Evolutionary conservation across 2,329 filamentous ascomycete species (phyloP).

Genomic region (Chlorencoelia australis): DNA sequence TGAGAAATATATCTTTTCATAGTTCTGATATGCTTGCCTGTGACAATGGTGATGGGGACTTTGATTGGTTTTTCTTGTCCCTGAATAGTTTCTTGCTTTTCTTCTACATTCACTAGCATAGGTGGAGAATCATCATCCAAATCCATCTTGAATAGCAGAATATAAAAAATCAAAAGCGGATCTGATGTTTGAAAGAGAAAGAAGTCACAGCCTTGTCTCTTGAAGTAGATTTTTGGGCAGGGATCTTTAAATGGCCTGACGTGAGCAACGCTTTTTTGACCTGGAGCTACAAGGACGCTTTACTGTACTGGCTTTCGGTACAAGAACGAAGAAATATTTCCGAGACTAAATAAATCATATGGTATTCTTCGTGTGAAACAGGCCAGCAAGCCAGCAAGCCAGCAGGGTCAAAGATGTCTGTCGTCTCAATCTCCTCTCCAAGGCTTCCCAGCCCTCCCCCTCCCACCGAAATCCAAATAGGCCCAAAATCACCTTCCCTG

Average conservation of each 20-base stretch:
- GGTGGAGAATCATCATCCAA: constrained; percentile 55
- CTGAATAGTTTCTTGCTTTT: constrained; percentile 26
- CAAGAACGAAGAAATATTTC: too few species aligned
- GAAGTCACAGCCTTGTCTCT: too few species aligned
- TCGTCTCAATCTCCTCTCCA: constrained; percentile 66
- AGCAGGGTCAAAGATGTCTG: too few species aligned
- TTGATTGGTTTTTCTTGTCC: constrained; percentile 47
- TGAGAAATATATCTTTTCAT: background rate
- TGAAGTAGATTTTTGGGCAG: too few species aligned
- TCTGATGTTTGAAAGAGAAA: too few species aligned
- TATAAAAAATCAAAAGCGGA: background rate
- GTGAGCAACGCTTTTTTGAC: too few species aligned
- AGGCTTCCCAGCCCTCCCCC: constrained; percentile 91
- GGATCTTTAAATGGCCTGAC: too few species aligned
- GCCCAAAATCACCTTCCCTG: constrained; percentile 63
- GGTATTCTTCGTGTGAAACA: too few species aligned
- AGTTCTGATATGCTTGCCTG: constrained; percentile 39
- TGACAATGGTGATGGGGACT: constrained; percentile 79
- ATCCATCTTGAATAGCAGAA: constrained; percentile 39
- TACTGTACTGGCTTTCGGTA: too few species aligned
- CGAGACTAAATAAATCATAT: too few species aligned
- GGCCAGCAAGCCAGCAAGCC: too few species aligned
- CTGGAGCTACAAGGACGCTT: too few species aligned
- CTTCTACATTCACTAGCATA: constrained; percentile 45
- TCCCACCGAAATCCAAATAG: constrained; percentile 87